Conservation (phyloP, 208 protist genomes). For the Acanthamoeba healyi region DNA sequence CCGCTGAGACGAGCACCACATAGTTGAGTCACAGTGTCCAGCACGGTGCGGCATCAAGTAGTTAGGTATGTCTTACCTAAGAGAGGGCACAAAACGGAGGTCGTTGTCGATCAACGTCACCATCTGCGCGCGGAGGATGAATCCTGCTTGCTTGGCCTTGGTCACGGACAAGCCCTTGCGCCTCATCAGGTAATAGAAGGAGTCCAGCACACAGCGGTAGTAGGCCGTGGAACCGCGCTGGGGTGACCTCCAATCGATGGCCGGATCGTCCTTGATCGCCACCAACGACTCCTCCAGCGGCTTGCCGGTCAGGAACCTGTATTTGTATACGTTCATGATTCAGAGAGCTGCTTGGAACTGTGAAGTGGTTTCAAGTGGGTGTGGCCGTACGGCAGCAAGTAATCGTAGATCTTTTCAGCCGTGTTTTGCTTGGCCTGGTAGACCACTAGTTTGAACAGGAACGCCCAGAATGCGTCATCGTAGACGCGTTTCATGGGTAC, state of each 20-base stretch:
- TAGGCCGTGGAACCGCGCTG: conserved; percentile 73
- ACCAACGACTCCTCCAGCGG: conserved; percentile 71
- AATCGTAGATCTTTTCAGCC: conserved; percentile 75
- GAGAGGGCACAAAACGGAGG: conserved; percentile 69
- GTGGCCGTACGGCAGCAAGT: conserved; percentile 70
- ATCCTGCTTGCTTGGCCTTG: conserved; percentile 71
- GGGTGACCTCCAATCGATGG: conserved; percentile 72
- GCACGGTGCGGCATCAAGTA: background rate
- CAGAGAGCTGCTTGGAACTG: background rate
- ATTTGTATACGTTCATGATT: no score
- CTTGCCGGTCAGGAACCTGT: conserved; percentile 69
- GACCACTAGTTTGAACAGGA: conserved; percentile 71
- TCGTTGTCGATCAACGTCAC: conserved; percentile 70
- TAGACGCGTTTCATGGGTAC: conserved; percentile 44
- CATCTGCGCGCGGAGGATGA: conserved; percentile 67
- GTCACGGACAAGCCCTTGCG: conserved; percentile 60
- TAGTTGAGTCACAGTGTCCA: background rate
- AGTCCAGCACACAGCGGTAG: conserved; percentile 73
- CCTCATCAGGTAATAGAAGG: conserved; percentile 67
- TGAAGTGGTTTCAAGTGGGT: background rate
- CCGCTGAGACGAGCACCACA: conserved; percentile 2
- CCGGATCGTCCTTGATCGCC: conserved; percentile 59
- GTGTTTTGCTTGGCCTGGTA: conserved; percentile 75
- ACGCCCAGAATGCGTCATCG: conserved; percentile 72
- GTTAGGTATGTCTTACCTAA: background rate